Base-by-base conservation (phyloP, 108 stramenopile genomes). In the Stephanodiscus minutulus region DNA sequence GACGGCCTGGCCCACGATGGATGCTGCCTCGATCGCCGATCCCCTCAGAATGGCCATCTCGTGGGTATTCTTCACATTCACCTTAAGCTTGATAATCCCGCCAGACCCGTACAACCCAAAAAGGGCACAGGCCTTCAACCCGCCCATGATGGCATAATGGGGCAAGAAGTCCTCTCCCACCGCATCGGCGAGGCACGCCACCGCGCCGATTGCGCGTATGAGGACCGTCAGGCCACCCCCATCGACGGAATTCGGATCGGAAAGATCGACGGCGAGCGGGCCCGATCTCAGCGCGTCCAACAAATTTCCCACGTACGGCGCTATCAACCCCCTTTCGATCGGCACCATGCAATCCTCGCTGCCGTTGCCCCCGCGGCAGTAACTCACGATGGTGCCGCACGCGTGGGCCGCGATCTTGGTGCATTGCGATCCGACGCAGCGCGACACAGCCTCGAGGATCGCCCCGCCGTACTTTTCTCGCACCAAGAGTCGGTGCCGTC, bases 1-100 rank as follows among this genome's bases (percentile, higher is more conserved):
- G 2, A 91, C 70, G 10, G 91, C 89, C 64, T 86, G 83, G 35
- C 89, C 89, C 15, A 95, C 67, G 59, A 95, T 91, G 0, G 93
- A 82, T 12, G 83, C 86, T 20, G 89, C 82, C 58, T 95, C 89
- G 25, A 95, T 68, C 8, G 89, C 91, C 0, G 85, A 75, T n/a
- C 88, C 85, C 54, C 83, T 66, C 36, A 95, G 53, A 31, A 56
- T 57, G 22, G 64, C 33, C 41, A 74, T 31, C 49, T 86, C 86
- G 64, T 79, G 49, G 18, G 79, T 76, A 20, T 74, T 75, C 15
- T 44, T 44, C 33, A 72, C 37, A 18, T 52, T 22, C 17, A 37
- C 36, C 18, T 22, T 41, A 8, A 63, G 17, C 20, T 46, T 58
- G 29, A 78, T 47, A 1, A 37, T 43, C 29, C 49, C 60, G 43